These are phyloP conservation scores for Calamus simplicifolius DNA, from an alignment of 176 grass and related monocot species.

Conservation along the genomic window DNA sequence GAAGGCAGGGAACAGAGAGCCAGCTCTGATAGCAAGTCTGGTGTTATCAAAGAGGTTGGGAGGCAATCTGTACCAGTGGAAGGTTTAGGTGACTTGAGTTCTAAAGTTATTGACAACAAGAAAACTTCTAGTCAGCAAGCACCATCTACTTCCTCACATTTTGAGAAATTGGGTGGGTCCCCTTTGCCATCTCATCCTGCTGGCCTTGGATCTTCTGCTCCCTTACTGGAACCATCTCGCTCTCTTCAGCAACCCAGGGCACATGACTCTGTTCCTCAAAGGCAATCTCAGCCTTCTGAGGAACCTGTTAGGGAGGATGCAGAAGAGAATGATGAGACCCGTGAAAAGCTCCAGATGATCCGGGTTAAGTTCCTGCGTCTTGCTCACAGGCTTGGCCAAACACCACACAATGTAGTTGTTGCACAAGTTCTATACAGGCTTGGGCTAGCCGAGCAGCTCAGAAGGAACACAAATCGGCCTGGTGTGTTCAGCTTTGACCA, in stretches of 20 bases:
- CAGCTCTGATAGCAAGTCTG: background rate
- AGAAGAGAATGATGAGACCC: slow-evolving; percentile 76
- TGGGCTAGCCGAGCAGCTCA: slow-evolving; percentile 88
- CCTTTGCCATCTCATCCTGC: slow-evolving; percentile 43
- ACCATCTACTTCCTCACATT: slow-evolving; percentile 11
- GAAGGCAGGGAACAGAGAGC: slow-evolving; percentile 1
- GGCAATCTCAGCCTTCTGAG: slow-evolving; percentile 29
- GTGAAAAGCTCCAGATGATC: slow-evolving; percentile 89
- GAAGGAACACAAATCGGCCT: slow-evolving; percentile 45
- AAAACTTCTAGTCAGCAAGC: slow-evolving; percentile 16
- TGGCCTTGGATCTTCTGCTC: slow-evolving; percentile 64
- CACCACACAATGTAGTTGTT: slow-evolving; percentile 83
- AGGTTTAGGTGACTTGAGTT: slow-evolving; percentile 39
- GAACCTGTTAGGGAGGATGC: slow-evolving; percentile 38
- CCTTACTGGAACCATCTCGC: slow-evolving; percentile 50
- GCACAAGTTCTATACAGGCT: slow-evolving; percentile 92
- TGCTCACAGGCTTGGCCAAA: slow-evolving; percentile 76
- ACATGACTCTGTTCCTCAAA: slow-evolving; percentile 28
- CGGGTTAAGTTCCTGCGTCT: slow-evolving; percentile 85
- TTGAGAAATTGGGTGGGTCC: slow-evolving; percentile 19
- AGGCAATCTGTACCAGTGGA: slow-evolving; percentile 36
- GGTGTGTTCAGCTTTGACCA: slow-evolving; percentile 58
- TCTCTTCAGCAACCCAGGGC: slow-evolving; percentile 39
- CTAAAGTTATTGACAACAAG: slow-evolving; percentile 40
- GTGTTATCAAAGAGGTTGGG: background rate